These are phyloP conservation scores for Puccinia coronata DNA, from an alignment of 1,284 basidiomycete genomes.

Conservation along the genomic window DNA sequence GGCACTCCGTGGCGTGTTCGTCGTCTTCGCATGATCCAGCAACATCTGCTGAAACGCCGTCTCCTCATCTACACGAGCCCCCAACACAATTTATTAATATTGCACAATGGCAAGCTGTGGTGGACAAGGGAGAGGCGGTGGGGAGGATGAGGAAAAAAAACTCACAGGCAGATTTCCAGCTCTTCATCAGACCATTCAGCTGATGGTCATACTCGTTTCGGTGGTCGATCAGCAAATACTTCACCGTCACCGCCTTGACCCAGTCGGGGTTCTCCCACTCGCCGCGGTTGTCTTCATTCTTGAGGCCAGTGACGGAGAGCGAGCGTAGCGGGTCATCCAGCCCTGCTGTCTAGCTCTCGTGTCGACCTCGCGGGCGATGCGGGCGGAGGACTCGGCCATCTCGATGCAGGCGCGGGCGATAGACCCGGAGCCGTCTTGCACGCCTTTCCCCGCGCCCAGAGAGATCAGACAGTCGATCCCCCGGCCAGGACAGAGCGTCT, in stretches of 20 bases:
- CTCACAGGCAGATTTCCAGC: conserved; percentile 22
- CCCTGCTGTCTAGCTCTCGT: conserved; percentile 8
- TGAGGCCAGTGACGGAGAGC: conserved; percentile 9
- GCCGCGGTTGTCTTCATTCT: conserved; percentile 17
- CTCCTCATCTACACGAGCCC: conserved; percentile 12
- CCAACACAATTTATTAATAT: too few relatives aligned
- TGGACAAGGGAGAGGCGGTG: too few relatives aligned
- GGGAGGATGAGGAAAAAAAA: background rate
- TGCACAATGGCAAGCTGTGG: too few relatives aligned
- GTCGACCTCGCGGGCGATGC: conserved; percentile 25
- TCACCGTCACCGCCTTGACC: conserved; percentile 22
- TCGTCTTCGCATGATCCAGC: background rate
- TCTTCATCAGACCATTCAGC: background rate
- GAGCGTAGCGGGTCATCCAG: conserved; percentile 17
- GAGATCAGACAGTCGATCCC: conserved; percentile 38
- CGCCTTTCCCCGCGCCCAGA: conserved; percentile 35
- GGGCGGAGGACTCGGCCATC: conserved; percentile 30
- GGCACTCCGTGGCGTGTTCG: background rate
- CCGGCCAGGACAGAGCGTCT: conserved; percentile 20
- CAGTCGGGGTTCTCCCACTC: conserved; percentile 30
- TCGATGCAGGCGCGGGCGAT: conserved; percentile 37
- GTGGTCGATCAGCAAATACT: conserved; percentile 18
- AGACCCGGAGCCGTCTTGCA: background rate
- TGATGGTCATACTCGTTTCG: background rate
- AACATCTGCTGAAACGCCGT: background rate